Evolutionary conservation across 1,139 yeast genomes (phyloP), one percentile per base, ranked within the genome.

Genomic region (Arxiozyma telluris): DNA sequence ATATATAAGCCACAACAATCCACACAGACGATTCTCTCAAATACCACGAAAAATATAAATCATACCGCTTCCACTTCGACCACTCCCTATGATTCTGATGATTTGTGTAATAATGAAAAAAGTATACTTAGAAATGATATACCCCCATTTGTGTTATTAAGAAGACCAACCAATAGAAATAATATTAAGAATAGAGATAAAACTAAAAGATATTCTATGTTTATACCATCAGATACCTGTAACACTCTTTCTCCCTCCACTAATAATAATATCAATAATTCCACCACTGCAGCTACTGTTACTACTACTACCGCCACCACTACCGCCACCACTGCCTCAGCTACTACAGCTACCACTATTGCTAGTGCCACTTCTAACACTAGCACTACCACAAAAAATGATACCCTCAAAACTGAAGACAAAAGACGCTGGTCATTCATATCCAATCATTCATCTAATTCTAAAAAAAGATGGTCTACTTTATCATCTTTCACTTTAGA

Each of bases 401-500:
- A 43, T n/a, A 47, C 25, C 15, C 21, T 39, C 11, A 30, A 34
- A 15, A 42, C 15, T 6, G 53, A 51, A 11, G 53, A 51, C 2
- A 62, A 63, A 56, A 64, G 65, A 51, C 55, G 68, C 44, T 65
- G 70, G 69, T 66, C 70, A 8, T 59, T 66, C 22, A 61, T 64
- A 25, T 64, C 67, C 1, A 63, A 54, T 48, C 63, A 63, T 51
- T 59, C 66, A 17, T 58, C 64, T 11, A 56, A 62, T 1, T 59
- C 64, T 1, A 64, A 63, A 60, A 66, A 66, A 51, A 59, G 70
- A 52, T 64, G 68, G 69, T 66, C 70, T 1, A 59, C 64, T 22
- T 50, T 66, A 20, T 66, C 71, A 3, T 60, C 60, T 1, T 57
- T 58, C 44, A 58, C 61, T 9, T 46, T 50, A 18, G 64, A 60